These are phyloP conservation scores for Boletus sp. DNA, from an alignment of 768 basidiomycete species.

Conservation along the genomic window DNA sequence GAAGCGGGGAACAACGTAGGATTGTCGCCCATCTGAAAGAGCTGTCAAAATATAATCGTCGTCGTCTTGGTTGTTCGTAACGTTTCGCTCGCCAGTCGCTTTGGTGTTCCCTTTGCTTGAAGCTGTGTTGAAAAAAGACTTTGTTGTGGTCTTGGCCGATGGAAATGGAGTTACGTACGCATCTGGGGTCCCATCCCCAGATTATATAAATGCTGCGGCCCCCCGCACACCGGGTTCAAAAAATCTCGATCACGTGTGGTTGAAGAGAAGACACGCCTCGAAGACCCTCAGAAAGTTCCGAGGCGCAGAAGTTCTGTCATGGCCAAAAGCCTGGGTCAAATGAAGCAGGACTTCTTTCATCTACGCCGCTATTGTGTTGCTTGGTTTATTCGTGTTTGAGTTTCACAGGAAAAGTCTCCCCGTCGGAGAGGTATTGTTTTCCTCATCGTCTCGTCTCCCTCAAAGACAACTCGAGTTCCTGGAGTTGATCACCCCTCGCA, in stretches of 20 bases:
- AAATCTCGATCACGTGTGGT: slow-evolving; percentile 13
- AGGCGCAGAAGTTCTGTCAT: not conserved
- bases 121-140: slow-evolving; percentile 24
- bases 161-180: slow-evolving; percentile 20
- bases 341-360: too few species aligned
- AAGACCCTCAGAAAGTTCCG: not conserved
- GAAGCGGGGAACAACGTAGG: slow-evolving; percentile 48
- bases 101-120: not conserved
- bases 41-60: slow-evolving; percentile 12
- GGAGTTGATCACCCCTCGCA: not conserved
- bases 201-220: slow-evolving; percentile 18
- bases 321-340: too few species aligned
- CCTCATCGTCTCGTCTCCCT: too few species aligned
- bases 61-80: slow-evolving; percentile 5
- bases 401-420: too few species aligned
- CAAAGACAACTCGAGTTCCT: too few species aligned
- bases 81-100: not conserved
- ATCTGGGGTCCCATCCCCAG: slow-evolving; percentile 16
- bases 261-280: not conserved
- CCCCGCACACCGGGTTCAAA: slow-evolving; percentile 13
- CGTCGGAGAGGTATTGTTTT: too few species aligned
- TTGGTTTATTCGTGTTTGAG: too few species aligned
- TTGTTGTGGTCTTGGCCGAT: slow-evolving; percentile 20
- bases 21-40: slow-evolving; percentile 26
- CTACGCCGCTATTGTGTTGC: too few species aligned